Evolutionary conservation across 2,329 filamentous ascomycete species (phyloP), one percentile per base, ranked within the genome.

Genomic region (Aspergillus costaricaensis): DNA sequence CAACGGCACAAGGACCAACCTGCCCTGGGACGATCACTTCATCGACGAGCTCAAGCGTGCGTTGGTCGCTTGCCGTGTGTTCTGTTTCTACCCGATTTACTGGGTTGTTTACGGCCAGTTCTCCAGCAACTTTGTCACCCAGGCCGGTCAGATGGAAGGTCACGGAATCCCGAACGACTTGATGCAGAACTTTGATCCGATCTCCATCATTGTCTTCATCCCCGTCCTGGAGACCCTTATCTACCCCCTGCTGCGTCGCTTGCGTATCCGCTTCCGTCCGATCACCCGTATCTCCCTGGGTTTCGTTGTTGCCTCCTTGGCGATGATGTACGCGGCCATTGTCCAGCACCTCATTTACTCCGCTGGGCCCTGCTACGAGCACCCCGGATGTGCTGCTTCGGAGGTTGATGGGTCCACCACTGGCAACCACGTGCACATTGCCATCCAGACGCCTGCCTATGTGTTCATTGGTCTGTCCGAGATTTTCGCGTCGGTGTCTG

Each of bases 131-230:
- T 83, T 89, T 65, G 85, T 87, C 66, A 86, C 86, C 12, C 89
- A 91, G 74, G 83, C 83, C 55, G 79, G 77, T n/a, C 80, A 80
- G 62, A 85, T 86, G 89, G 68, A 83, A 56, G 84, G 88, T 2
- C 81, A 89, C 70, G 89, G 89, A 32, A 83, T 91, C 3, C 91
- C 90, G 69, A 93, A 93, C 79, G 90, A 93, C 71, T 79, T 92
- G 59, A 85, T 93, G 68, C 84, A 87, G 73, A 92, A 92, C 77
- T 80, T 93, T 43, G 88, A 92, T 74, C 89, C 90, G 5, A 85
- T 93, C 65, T 85, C 88, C 25, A 85, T 92, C 63, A 85, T 93
- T 67, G 86, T 93, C 70, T 85, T 92, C 75, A 89, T 92, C 52
- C 89, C 89, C 2, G 77, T 92, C 63, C 83, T 87, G 64, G 90